A percentile compares a stretch with the other conserved stretches of the same genome.
Evolutionary conservation across 1,284 basidiomycete genomes (phyloP).

Genomic region (Paramarasmius palmivorus): DNA sequence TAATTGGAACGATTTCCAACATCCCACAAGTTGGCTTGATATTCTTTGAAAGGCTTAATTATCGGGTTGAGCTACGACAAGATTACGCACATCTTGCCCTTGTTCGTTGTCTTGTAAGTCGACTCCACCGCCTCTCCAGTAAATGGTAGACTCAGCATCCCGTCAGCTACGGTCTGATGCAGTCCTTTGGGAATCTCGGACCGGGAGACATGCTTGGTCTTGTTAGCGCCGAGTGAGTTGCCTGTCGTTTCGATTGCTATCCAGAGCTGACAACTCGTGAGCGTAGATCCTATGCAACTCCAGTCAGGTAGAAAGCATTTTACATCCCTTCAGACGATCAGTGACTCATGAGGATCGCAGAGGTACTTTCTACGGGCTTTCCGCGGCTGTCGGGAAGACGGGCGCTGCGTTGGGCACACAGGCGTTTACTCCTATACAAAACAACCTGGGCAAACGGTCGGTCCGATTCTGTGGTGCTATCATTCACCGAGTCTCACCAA

Average conservation of each 20-base stretch:
- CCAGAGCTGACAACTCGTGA: conserved; percentile 10
- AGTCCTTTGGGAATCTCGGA: conserved; percentile 66
- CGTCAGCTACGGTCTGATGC: conserved; percentile 66
- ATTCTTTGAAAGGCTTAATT: conserved; percentile 43
- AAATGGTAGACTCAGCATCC: conserved; percentile 14
- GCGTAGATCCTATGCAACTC: conserved; percentile 62
- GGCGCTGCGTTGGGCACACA: conserved; percentile 80
- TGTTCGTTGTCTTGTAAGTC: conserved; percentile 67
- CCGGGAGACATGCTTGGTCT: conserved; percentile 76
- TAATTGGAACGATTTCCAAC: too few species aligned
- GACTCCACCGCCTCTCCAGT: conserved; percentile 10
- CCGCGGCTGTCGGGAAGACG: conserved; percentile 73
- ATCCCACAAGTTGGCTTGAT: too few species aligned
- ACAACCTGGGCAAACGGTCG: conserved; percentile 62
- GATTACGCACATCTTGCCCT: conserved; percentile 63
- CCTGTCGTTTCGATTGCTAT: conserved; percentile 1
- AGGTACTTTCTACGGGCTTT: conserved; percentile 72
- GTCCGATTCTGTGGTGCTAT: too few species aligned
- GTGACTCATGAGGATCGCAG: conserved; percentile 27
- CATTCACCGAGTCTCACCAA: too few species aligned
- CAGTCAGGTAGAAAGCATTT: conserved; percentile 47
- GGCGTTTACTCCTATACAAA: conserved; percentile 76
- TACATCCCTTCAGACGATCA: not conserved
- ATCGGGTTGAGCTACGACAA: conserved; percentile 71
- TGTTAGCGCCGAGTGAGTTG: conserved; percentile 61